phyloP scores from a whole-genome alignment of 139 green algal genomes.

The Chlorella sp. region DNA sequence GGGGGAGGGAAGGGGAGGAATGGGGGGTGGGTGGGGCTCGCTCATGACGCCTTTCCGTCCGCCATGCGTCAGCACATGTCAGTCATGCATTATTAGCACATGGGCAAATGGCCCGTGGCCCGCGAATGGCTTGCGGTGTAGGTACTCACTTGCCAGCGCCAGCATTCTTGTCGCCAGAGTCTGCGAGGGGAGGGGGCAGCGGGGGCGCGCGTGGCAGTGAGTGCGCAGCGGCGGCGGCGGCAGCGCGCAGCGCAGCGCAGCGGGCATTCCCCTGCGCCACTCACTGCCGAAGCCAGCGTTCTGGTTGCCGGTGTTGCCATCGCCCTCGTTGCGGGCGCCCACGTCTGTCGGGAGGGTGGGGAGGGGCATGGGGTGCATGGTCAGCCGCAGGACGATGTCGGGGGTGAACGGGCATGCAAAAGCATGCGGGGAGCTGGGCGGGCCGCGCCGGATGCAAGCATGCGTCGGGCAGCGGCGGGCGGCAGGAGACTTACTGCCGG shows the following conservation, averaged over 20 bases:
- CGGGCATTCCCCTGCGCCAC: no score
- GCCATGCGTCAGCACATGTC: not conserved
- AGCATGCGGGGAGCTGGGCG: not conserved
- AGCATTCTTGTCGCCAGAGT: not conserved
- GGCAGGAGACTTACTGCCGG: not conserved
- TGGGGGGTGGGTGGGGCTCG: not conserved
- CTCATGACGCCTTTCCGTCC: not conserved
- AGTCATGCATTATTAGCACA: not conserved
- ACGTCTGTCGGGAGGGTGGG: not conserved
- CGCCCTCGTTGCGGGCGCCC: not conserved
- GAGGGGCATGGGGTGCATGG: not conserved
- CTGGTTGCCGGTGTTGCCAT: not conserved
- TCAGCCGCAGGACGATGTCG: not conserved
- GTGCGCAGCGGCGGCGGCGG: no score
- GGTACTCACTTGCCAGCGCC: not conserved
- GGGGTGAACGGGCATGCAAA: not conserved
- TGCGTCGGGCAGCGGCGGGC: not conserved
- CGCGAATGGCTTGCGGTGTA: no score
- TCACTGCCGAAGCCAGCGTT: not conserved
- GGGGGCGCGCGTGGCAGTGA: no score
- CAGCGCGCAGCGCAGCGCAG: no score
- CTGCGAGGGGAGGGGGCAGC: no score
- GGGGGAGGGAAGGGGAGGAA: not conserved
- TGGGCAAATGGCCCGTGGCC: no score
- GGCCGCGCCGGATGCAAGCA: not conserved